phyloP scores from a whole-genome alignment of 495 filamentous ascomycete genomes.

The Lindgomyces ingoldianus region DNA sequence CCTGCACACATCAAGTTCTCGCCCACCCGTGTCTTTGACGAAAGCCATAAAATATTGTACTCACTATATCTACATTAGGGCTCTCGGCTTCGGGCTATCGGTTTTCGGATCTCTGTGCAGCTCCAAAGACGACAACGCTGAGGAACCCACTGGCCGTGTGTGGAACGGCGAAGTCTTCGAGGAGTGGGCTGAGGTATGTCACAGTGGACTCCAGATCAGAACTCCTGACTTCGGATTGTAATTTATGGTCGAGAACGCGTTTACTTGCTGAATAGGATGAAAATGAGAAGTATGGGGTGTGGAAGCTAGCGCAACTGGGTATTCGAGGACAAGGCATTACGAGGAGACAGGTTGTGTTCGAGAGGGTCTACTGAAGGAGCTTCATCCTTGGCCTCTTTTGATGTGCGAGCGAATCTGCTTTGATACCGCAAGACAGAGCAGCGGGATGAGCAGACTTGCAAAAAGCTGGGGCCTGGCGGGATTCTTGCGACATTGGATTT shows the following conservation, averaged over 20 bases:
- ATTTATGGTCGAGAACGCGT: not conserved
- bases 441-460: too few species aligned
- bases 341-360: not conserved
- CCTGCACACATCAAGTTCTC: not conserved
- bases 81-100: not conserved
- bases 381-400: not conserved
- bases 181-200: not conserved
- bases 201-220: constrained; percentile 41
- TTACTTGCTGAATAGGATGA: not conserved
- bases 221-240: not conserved
- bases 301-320: not conserved
- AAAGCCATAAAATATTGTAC: not conserved
- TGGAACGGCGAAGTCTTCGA: not conserved
- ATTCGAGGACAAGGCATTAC: not conserved
- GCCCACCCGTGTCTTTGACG: not conserved
- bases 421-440: too few species aligned
- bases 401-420: too few species aligned
- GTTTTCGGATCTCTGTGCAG: not conserved
- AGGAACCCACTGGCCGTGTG: not conserved
- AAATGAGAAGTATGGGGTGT: not conserved
- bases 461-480: not conserved
- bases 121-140: not conserved
- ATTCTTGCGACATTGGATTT: not conserved
- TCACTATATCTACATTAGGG: not conserved
- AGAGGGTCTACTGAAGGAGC: not conserved